Percentiles rank a stretch among this genome's conserved stretches.
Evolutionary conservation across 257 asterid species (phyloP).

Genomic region (Verbena officinalis): DNA sequence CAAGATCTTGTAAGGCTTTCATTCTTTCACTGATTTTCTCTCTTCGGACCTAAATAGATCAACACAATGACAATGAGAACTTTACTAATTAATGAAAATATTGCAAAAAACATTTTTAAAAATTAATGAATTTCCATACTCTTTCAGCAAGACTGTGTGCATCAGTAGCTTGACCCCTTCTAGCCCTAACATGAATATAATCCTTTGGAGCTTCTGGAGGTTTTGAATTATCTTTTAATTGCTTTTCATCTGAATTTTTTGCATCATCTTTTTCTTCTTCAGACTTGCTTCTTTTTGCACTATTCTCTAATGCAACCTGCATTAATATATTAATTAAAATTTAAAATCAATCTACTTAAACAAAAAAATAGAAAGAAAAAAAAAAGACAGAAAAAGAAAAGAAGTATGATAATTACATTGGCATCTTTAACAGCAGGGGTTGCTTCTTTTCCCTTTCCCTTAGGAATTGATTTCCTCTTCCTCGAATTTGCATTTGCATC

Average conservation of each 20-base stretch:
- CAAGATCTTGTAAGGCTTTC: slow-evolving; percentile 90
- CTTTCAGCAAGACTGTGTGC: slow-evolving; percentile 98
- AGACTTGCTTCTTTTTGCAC: slow-evolving; percentile 63
- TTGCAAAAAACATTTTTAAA: no score
- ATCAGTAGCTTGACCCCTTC: slow-evolving; percentile 96
- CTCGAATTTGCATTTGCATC: slow-evolving; percentile 53
- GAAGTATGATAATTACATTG: slow-evolving; percentile 44
- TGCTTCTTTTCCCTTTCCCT: slow-evolving; percentile 60
- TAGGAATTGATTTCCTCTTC: slow-evolving; percentile 66
- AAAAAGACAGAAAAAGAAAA: not conserved
- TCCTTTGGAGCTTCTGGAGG: slow-evolving; percentile 71
- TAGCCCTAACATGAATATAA: slow-evolving; percentile 92
- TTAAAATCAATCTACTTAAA: no score
- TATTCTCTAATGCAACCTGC: slow-evolving; percentile 61
- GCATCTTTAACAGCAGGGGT: slow-evolving; percentile 35
- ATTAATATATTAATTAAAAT: not conserved
- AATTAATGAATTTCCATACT: slow-evolving; percentile 36
- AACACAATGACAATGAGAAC: not conserved
- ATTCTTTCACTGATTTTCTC: slow-evolving; percentile 93
- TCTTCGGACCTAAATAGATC: slow-evolving; percentile 63
- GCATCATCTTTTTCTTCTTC: slow-evolving; percentile 39
- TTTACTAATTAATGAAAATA: not conserved
- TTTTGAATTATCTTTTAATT: slow-evolving; percentile 36
- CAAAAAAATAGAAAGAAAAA: not conserved
- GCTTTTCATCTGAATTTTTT: slow-evolving; percentile 23